Percentiles rank a stretch among this genome's conserved stretches.
Conservation (phyloP, 495 filamentous ascomycete genomes). For the Podospora australis region DNA sequence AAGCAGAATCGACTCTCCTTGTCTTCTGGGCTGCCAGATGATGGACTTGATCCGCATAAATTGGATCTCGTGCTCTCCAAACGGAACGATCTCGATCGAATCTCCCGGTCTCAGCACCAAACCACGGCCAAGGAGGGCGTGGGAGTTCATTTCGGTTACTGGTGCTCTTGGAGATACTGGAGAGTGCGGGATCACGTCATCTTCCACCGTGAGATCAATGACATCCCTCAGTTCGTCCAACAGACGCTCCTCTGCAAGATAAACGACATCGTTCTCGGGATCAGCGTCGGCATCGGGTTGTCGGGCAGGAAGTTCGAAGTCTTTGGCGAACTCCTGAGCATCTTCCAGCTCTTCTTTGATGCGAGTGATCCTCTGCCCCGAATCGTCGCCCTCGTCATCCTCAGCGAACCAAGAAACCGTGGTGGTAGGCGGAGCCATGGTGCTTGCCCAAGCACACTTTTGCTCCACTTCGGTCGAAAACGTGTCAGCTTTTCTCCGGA, state of each 20-base stretch:
- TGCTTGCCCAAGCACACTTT: no score
- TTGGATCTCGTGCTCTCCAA: neutral
- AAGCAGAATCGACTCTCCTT: neutral
- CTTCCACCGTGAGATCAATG: neutral
- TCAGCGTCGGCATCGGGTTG: neutral
- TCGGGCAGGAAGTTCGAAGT: neutral
- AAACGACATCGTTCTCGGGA: neutral
- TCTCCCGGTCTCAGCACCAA: neutral
- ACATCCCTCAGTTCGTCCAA: neutral
- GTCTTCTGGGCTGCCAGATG: neutral
- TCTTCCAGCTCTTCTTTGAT: neutral
- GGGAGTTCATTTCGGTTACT: neutral
- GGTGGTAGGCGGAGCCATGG: no score
- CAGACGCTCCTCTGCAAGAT: neutral
- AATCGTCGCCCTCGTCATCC: neutral
- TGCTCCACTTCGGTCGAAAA: no score
- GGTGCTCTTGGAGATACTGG: neutral
- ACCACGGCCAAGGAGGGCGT: neutral
- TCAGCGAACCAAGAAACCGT: no score
- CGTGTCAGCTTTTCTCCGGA: no score
- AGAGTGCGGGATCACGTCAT: neutral
- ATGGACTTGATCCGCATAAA: constrained; percentile 15
- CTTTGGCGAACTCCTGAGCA: neutral
- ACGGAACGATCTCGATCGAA: neutral
- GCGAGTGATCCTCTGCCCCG: neutral